A percentile compares a stretch with the other conserved stretches of the same genome.
Conservation (phyloP, 139 green algal species). For the Closterium sp. region DNA sequence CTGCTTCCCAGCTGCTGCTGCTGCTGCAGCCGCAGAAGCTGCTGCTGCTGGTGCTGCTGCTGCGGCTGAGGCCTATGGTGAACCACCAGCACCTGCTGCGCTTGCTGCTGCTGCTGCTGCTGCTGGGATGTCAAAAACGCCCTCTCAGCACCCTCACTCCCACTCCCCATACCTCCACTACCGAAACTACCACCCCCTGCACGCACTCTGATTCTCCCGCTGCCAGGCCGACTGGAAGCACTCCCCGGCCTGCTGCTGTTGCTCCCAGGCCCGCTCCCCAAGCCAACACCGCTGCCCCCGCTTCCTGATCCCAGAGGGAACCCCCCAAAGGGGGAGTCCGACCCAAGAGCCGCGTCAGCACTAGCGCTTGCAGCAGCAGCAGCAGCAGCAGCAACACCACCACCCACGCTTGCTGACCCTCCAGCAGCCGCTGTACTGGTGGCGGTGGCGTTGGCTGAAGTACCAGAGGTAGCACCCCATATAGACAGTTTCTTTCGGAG, state of each 20-base stretch:
- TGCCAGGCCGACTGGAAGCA: background rate
- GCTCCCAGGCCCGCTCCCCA: background rate
- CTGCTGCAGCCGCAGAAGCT: background rate
- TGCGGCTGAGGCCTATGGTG: background rate
- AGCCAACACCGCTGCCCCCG: background rate
- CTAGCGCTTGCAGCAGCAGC: background rate
- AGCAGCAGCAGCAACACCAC: background rate
- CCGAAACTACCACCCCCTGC: background rate
- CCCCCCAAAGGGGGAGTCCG: background rate
- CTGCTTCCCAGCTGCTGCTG: background rate
- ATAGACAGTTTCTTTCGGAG: background rate
- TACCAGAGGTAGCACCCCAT: background rate
- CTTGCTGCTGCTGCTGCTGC: background rate
- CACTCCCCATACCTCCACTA: background rate
- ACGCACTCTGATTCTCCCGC: background rate
- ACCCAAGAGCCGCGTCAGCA: background rate
- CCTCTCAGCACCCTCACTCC: background rate
- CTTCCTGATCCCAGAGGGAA: background rate
- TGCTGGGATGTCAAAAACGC: too few species aligned
- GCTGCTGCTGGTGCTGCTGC: background rate
- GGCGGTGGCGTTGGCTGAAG: background rate
- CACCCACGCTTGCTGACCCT: background rate
- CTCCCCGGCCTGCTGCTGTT: background rate
- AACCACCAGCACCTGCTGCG: background rate
- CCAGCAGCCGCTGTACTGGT: background rate